phyloP scores from a whole-genome alignment of 352 stramenopile species.

The Pythium monospermum region DNA sequence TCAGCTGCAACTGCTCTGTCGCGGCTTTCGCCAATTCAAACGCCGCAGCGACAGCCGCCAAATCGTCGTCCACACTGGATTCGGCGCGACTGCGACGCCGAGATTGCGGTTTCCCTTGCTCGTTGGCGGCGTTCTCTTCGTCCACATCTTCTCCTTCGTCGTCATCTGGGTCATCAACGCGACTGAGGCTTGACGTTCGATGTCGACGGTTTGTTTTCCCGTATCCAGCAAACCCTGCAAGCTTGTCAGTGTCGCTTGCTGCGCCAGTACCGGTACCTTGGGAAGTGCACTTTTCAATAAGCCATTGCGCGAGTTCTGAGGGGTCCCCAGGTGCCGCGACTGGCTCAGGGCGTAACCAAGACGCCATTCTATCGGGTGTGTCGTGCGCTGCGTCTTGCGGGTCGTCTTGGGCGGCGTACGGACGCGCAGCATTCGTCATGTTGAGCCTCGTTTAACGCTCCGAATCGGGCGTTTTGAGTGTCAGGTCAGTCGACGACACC shows the following conservation, averaged over 20 bases:
- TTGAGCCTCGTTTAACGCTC: too few species aligned
- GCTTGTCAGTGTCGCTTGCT: neutral
- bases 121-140: conserved; percentile 13
- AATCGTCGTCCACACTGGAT: conserved; percentile 14
- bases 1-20: conserved; percentile 49
- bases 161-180: conserved; percentile 25
- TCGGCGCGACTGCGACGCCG: conserved; percentile 7
- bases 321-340: conserved; percentile 4
- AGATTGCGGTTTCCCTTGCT: neutral
- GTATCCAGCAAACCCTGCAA: neutral
- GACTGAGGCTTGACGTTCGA: neutral
- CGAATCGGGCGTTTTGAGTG: too few species aligned
- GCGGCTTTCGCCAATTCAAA: conserved; percentile 51
- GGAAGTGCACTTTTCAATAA: conserved; percentile 12
- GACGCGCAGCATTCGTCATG: conserved; percentile 12
- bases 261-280: neutral
- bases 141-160: conserved; percentile 28
- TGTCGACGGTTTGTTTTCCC: conserved; percentile 12
- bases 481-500: too few species aligned
- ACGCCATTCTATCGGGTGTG: neutral
- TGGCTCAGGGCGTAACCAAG: neutral
- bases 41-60: conserved; percentile 30
- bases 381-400: neutral
- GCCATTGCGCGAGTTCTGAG: conserved; percentile 19
- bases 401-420: conserved; percentile 1